Percentiles rank a stretch among this genome's conserved stretches.
Evolutionary conservation across 176 grass and related monocot species (phyloP).

Genomic region (Paspalum notatum): DNA sequence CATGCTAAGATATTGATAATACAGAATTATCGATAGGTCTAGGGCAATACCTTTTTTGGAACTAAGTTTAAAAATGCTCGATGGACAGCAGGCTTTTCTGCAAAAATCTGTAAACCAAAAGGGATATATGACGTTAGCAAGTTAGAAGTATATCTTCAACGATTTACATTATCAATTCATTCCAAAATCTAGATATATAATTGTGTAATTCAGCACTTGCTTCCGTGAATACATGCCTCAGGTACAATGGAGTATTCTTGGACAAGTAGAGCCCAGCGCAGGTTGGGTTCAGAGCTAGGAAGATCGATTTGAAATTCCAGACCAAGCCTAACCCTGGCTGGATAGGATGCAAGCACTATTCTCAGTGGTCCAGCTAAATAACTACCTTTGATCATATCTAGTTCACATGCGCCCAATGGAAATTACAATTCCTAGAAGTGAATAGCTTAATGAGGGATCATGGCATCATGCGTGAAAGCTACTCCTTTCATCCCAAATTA

Average conservation of each 20-base stretch:
- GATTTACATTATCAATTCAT: not conserved
- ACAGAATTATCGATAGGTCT: not conserved
- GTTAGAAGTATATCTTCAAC: slow-evolving; percentile 13
- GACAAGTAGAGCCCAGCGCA: slow-evolving; percentile 12
- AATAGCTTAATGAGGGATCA: not conserved
- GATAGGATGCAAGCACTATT: slow-evolving; percentile 10
- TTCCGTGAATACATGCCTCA: slow-evolving; percentile 22
- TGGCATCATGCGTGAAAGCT: not conserved
- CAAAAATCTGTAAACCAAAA: slow-evolving; percentile 82
- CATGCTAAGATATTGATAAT: slow-evolving; percentile 8
- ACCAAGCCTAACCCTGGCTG: slow-evolving; percentile 10
- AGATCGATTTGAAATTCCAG: not conserved
- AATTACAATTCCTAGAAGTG: slow-evolving; percentile 5
- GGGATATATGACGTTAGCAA: slow-evolving; percentile 5
- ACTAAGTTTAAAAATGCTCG: slow-evolving; percentile 88
- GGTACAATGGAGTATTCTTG: not conserved
- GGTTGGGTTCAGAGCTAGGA: not conserved
- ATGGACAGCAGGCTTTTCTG: slow-evolving; percentile 96
- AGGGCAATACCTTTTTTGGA: slow-evolving; percentile 69
- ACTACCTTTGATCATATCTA: not conserved
- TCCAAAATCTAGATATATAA: slow-evolving; percentile 22
- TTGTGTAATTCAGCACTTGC: slow-evolving; percentile 10
- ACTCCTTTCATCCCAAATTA: no score
- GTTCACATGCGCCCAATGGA: not conserved
- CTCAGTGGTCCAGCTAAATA: not conserved